Evolutionary conservation across 352 stramenopile species (phyloP).

Genomic region (Phytopythium litorale): DNA sequence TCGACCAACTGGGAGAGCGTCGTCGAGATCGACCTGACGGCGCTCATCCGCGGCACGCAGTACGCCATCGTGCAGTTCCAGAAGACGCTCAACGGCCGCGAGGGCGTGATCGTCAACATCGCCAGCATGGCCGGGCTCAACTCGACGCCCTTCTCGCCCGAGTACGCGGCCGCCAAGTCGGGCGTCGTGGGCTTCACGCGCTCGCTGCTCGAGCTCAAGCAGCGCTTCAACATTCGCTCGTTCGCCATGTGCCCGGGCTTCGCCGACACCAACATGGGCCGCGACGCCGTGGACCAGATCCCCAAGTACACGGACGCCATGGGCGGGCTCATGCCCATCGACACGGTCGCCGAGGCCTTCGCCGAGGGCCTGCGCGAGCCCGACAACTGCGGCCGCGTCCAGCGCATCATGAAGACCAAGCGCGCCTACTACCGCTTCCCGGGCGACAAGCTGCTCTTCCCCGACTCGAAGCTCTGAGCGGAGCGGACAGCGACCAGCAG

Average conservation of each 20-base stretch:
- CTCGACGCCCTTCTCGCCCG: conserved; percentile 45
- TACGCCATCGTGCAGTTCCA: conserved; percentile 57
- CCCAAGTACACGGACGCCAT: conserved; percentile 50
- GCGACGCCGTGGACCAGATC: conserved; percentile 25
- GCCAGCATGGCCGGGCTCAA: conserved; percentile 59
- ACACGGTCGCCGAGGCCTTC: conserved; percentile 55
- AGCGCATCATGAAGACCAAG: conserved; percentile 47
- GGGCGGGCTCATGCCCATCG: conserved; percentile 46
- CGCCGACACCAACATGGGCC: conserved; percentile 64
- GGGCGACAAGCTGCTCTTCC: conserved; percentile 70
- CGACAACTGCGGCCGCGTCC: conserved; percentile 54
- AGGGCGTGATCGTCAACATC: conserved; percentile 71
- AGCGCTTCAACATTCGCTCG: conserved; percentile 64
- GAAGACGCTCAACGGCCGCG: conserved; percentile 49
- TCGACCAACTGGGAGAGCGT: conserved; percentile 55
- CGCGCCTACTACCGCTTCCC: conserved; percentile 59
- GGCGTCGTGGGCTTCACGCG: conserved; percentile 73
- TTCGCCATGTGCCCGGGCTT: conserved; percentile 71
- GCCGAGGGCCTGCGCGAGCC: conserved; percentile 36
- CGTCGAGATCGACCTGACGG: conserved; percentile 68
- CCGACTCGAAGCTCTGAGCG: conserved; percentile 53
- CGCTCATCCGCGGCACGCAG: conserved; percentile 67
- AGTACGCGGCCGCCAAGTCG: conserved; percentile 72
- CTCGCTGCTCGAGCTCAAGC: conserved; percentile 55
- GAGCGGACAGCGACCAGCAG: no score